These are phyloP conservation scores for Ophiostoma triangulosporum DNA, from an alignment of 2,329 filamentous ascomycete species.

Conservation along the genomic window DNA sequence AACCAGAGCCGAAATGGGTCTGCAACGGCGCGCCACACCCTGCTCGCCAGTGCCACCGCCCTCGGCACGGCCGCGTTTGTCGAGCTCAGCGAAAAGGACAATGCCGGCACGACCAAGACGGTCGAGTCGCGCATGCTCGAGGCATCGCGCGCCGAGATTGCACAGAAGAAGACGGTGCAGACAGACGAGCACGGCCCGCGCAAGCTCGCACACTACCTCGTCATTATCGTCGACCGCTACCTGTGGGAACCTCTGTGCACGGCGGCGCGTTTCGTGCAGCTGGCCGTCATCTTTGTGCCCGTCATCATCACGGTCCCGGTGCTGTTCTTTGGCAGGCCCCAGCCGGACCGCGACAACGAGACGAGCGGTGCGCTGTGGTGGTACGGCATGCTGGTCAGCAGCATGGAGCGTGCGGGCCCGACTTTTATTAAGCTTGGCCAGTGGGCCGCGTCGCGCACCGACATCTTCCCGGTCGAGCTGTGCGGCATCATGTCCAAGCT, in stretches of 20 bases:
- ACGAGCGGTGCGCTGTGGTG: constrained; percentile 79
- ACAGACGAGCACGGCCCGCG: constrained; percentile 46
- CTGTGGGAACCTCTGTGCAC: constrained; percentile 82
- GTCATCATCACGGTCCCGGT: constrained; percentile 68
- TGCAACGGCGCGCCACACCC: constrained; percentile 23
- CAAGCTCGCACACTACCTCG: constrained; percentile 42
- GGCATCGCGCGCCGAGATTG: constrained; percentile 63
- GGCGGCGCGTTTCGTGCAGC: constrained; percentile 72
- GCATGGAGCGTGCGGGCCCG: constrained; percentile 87
- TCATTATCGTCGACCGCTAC: constrained; percentile 56
- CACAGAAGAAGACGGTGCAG: constrained; percentile 29
- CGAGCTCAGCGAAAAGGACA: constrained; percentile 41
- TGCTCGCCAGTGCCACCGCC: constrained; percentile 22
- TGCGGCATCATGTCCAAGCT: constrained; percentile 88
- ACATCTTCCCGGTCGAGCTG: constrained; percentile 90
- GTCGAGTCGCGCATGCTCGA: constrained; percentile 79
- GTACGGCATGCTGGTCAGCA: constrained; percentile 75
- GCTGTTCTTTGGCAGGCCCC: constrained; percentile 62
- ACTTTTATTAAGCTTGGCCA: constrained; percentile 98
- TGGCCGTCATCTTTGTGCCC: constrained; percentile 80
- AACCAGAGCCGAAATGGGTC: neutral
- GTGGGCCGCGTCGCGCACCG: constrained; percentile 92
- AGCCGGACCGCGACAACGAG: constrained; percentile 55
- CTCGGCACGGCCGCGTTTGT: constrained; percentile 45
- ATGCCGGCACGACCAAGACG: constrained; percentile 43